Percentiles rank a stretch among this genome's conserved stretches.
Evolutionary conservation across 352 stramenopile species (phyloP).

Genomic region (Globisporangium takayamanum): DNA sequence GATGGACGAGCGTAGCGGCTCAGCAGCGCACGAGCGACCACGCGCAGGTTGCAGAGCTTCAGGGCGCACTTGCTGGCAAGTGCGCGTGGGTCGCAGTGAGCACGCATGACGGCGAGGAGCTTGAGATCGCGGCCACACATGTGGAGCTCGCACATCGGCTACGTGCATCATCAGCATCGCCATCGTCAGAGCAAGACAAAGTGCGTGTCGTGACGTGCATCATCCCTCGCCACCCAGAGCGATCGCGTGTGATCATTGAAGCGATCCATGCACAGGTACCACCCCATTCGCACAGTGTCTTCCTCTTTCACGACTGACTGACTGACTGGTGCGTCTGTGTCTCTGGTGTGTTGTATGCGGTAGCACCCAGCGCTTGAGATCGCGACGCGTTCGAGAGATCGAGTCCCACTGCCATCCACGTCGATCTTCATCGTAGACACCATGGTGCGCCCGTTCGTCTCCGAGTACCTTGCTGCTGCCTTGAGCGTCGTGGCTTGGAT

Average conservation of each 20-base stretch:
- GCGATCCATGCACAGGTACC: constrained; percentile 28
- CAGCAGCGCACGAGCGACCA: constrained; percentile 5
- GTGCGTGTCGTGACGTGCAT: constrained; percentile 36
- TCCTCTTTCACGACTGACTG: background rate
- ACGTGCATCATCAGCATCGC: background rate
- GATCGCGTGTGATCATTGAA: constrained; percentile 25
- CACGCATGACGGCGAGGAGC: constrained; percentile 65
- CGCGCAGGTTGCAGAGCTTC: constrained; percentile 6
- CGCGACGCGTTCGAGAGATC: constrained; percentile 26
- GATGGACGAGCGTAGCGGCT: constrained; percentile 2
- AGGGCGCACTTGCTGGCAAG: constrained; percentile 18
- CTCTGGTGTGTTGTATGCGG: background rate
- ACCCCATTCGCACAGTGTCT: background rate
- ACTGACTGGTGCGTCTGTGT: background rate
- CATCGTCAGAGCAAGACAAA: background rate
- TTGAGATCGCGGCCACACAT: constrained; percentile 36
- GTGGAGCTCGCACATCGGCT: constrained; percentile 15
- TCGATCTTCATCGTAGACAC: constrained; percentile 66
- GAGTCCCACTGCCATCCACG: constrained; percentile 17
- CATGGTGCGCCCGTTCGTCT: constrained; percentile 27
- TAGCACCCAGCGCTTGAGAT: constrained; percentile 38
- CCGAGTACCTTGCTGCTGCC: background rate
- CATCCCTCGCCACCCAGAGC: constrained; percentile 54
- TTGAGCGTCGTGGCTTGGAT: background rate
- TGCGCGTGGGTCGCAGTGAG: constrained; percentile 50